Base-by-base conservation (phyloP, 768 basidiomycete species). In the Tylopilus subfusipes region DNA sequence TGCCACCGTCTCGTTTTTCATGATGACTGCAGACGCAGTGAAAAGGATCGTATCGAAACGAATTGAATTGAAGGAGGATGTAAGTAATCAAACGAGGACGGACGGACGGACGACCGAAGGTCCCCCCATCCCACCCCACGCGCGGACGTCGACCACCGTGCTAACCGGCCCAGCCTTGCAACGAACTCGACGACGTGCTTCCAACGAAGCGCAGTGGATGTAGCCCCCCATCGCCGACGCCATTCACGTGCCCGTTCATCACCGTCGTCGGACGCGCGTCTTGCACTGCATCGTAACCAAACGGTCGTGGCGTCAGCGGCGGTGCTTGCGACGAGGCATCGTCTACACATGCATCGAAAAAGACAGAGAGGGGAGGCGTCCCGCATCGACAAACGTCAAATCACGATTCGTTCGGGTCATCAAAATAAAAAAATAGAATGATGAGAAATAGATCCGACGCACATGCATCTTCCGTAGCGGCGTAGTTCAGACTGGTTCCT, bases 101-200 rank as follows among this genome's bases (percentile, higher is more conserved):
- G 18, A n/a, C n/a, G n/a, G n/a, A n/a, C n/a, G n/a, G n/a, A n/a
- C n/a, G n/a, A n/a, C n/a, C n/a, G n/a, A n/a, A n/a, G n/a, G n/a
- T n/a, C n/a, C n/a, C n/a, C n/a, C n/a, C n/a, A n/a, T n/a, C n/a
- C n/a, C n/a, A n/a, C n/a, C n/a, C 45, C 30, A 16, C 8, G 16
- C 13, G 18, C 5, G 21, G 34, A 14, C 27, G 43, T 30, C 46
- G 31, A 34, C 46, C 29, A n/a, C n/a, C 51, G 48, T 8, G 30
- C 45, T 58, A 58, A 48, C 67, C 67, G 50, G 67, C 67, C 67
- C 67, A 68, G 5, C 67, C 67, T 52, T 64, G 66, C 56, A 68
- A 29, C 50, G 66, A 68, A 49, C 66, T 67, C 44, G 66, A 67
- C 14, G 64, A 61, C 12, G 45, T 55, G 42, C 57, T 62, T 52